Base-by-base conservation (phyloP, 805 yeast genomes). In the Yarrowia hollandica region DNA sequence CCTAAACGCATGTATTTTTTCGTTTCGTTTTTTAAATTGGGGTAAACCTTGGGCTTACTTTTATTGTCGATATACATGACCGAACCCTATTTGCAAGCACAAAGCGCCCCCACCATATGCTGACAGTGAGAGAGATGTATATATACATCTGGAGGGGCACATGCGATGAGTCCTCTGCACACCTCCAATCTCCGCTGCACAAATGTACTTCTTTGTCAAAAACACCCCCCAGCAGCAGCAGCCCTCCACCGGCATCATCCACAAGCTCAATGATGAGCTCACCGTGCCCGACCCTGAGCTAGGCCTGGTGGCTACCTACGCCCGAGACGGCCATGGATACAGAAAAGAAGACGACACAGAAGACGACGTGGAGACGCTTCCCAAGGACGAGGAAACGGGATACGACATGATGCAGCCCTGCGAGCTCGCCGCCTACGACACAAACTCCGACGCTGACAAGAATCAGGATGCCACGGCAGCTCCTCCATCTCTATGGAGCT, bases 241-340 rank as follows among this genome's bases (percentile, higher is more conserved):
- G n/a, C n/a, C n/a, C 34, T 18, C 22, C 25, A 30, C 16, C 25
- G 21, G 19, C 22, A 30, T 30, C 10, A 21, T 31, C 19, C 39
- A 15, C 55, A 48, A 48, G 12, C 55, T 48, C 39, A 33, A 33
- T 11, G 55, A 48, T 12, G 55, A 48, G 55, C 55, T 48, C 16
- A 31, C 55, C 8, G 55, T 48, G 15, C 55, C 55, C 1, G 55
- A 48, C 30, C 55, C 55, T 11, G n/a, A 48, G 16, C 39, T 48
- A 11, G 55, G 55, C 2, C 55, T 48, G 12, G 55, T 48, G 2
- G 39, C 55, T 0, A 48, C 55, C 16, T 48, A 48, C 30, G 28
- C 55, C 1, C 4, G 55, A n/a, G 55, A 48, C 4, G 55, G 55
- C 1, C 28, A 48, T 12, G 39, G 55, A 14, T 48, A 30, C 55